Evolutionary conservation across 1,284 basidiomycete genomes (phyloP), one percentile per base, ranked within the genome.

Genomic region (Fomitopsis betulina): DNA sequence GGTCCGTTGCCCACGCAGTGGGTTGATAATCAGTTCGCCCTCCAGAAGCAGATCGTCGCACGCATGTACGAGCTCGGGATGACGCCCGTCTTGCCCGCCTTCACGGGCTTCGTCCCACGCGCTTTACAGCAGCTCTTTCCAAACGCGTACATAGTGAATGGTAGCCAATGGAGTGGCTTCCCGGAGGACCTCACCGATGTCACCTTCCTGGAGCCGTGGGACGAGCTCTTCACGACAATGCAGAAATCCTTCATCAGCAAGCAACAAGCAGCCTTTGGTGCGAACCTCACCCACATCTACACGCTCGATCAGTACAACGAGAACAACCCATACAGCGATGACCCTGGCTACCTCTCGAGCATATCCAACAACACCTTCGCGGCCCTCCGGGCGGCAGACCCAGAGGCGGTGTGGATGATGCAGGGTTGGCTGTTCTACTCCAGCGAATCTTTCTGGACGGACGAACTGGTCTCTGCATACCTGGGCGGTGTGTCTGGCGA

Each of bases 231-330:
- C 60, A 33, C 63, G 3, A 68, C 66, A 21, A 63, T 79, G 27
- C 77, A 79, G 63, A 70, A 66, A 37, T 72, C 71, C 9, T 77
- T 79, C 68, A 73, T 79, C 53, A 51, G 68, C 27, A 79, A 78
- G 63, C 78, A 78, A 63, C 58, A 63, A 13, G 68, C 67, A 13
- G 73, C 73, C 0, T 79, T 76, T 58, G 77, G 77, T 54, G 57
- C 60, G 21, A 70, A 72, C 45, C 65, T 76, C 35, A 72, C 75
- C 9, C 74, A 76, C 58, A 69, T 77, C 59, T 79, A 79, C 62
- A 75, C 76, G 30, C 71, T 79, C 37, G 78, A 79, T 61, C 76
- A 78, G 58, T 79, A 77, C 68, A 79, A 76, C 66, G 78, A 79
- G 66, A 75, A 75, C 59, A 59, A 70, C 40, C 77, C 78, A 0